Evolutionary conservation across 345 rosid species (phyloP).

Genomic region (Rubroshorea leprosula): DNA sequence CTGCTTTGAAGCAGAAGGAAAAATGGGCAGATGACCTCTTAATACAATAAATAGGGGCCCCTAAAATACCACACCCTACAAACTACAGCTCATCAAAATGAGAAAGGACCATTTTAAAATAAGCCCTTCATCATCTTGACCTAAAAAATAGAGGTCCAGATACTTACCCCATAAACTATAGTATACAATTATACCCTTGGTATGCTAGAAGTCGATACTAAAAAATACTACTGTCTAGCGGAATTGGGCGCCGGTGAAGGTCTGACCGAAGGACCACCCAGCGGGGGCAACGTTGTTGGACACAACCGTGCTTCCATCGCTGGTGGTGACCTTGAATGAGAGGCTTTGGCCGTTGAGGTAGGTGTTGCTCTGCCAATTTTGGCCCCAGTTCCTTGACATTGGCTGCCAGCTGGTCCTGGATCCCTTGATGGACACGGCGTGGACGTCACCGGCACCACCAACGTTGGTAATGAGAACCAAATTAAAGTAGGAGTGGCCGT

Average conservation of each 20-base stretch:
- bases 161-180: not conserved
- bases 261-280: slow-evolving; percentile 80
- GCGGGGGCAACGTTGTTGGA: slow-evolving; percentile 60
- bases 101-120: slow-evolving; percentile 32
- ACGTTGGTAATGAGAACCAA: slow-evolving; percentile 68
- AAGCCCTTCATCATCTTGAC: slow-evolving; percentile 24
- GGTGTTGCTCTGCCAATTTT: slow-evolving; percentile 75
- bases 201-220: too few relatives aligned
- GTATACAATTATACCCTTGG: not conserved
- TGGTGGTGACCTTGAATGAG: slow-evolving; percentile 69
- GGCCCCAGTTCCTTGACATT: slow-evolving; percentile 86
- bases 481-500: slow-evolving; percentile 83
- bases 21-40: slow-evolving; percentile 7
- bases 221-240: slow-evolving; percentile 24
- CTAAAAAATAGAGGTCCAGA: slow-evolving; percentile 16
- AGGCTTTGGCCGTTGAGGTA: slow-evolving; percentile 66
- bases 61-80: slow-evolving; percentile 1
- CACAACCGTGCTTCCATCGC: slow-evolving; percentile 53
- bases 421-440: slow-evolving; percentile 52
- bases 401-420: slow-evolving; percentile 71
- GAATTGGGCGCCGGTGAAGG: slow-evolving; percentile 54
- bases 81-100: slow-evolving; percentile 16
- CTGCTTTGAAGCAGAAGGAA: slow-evolving; percentile 3
- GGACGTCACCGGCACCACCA: slow-evolving; percentile 79
- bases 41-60: slow-evolving; percentile 3